Evolutionary conservation across 352 stramenopile genomes (phyloP).

Genomic region (Phytophthora sojae): DNA sequence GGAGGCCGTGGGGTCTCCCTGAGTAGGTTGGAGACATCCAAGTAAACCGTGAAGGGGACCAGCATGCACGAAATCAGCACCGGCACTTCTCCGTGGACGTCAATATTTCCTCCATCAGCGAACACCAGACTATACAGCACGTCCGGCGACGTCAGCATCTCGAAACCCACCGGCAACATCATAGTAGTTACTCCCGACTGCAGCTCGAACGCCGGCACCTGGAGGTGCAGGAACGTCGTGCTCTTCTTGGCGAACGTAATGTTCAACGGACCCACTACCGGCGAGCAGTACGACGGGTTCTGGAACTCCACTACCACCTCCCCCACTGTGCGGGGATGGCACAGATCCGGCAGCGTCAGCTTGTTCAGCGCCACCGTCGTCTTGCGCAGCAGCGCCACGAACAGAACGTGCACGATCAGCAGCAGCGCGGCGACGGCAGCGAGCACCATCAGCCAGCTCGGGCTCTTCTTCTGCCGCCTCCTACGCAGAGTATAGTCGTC

Average conservation of each 20-base stretch:
- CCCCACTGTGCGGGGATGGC: conserved; percentile 57
- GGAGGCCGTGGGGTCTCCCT: conserved; percentile 20
- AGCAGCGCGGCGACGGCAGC: conserved; percentile 39
- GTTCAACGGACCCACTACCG: conserved; percentile 59
- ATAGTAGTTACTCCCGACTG: conserved; percentile 56
- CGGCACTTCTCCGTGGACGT: conserved; percentile 54
- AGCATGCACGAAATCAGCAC: conserved; percentile 76
- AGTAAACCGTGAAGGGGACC: conserved; percentile 73
- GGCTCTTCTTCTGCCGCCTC: conserved; percentile 5
- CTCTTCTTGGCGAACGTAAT: conserved; percentile 66
- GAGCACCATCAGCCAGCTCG: conserved; percentile 38
- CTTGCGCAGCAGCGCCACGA: conserved; percentile 69
- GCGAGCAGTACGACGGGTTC: conserved; percentile 84
- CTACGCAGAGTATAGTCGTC: conserved; percentile 5
- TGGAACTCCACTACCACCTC: conserved; percentile 64
- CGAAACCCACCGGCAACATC: conserved; percentile 53
- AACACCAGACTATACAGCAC: conserved; percentile 66
- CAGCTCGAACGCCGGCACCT: conserved; percentile 65
- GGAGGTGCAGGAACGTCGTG: conserved; percentile 55
- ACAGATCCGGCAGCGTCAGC: conserved; percentile 78
- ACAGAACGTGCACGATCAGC: conserved; percentile 66
- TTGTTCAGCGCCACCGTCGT: conserved; percentile 62
- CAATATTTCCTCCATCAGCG: conserved; percentile 44
- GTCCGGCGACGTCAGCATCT: conserved; percentile 54
- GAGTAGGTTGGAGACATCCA: conserved; percentile 60